These are phyloP conservation scores for Fusarium mangiferae DNA, from an alignment of 2,329 filamentous ascomycete genomes.

Conservation along the genomic window DNA sequence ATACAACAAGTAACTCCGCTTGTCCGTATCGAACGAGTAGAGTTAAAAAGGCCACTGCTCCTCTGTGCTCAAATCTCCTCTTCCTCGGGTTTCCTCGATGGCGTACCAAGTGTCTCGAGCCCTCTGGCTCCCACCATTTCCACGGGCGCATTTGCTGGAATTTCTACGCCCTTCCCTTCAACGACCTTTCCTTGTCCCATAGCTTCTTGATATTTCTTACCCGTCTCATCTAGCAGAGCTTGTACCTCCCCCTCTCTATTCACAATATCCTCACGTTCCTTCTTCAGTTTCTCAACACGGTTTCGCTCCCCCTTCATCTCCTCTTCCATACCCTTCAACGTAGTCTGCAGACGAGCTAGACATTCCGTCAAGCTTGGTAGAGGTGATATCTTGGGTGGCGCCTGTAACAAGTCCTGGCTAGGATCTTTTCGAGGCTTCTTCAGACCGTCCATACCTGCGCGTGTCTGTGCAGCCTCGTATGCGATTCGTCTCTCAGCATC, in stretches of 20 bases:
- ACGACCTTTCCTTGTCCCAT: constrained; percentile 48
- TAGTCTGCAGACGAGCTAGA: constrained; percentile 70
- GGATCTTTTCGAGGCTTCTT: constrained; percentile 55
- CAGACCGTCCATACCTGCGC: constrained; percentile 83
- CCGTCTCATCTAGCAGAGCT: constrained; percentile 80
- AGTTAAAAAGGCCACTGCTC: neutral
- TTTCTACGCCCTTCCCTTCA: constrained; percentile 36
- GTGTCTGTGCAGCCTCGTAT: constrained; percentile 88
- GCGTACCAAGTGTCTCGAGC: constrained; percentile 50
- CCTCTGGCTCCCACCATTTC: constrained; percentile 49
- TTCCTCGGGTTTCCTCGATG: constrained; percentile 40
- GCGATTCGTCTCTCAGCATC: constrained; percentile 79
- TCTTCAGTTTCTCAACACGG: constrained; percentile 72
- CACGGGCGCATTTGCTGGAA: constrained; percentile 16
- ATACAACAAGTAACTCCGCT: neutral
- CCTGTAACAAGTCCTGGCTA: constrained; percentile 58
- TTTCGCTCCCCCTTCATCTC: constrained; percentile 69
- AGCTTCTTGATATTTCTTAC: constrained; percentile 66
- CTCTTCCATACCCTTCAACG: constrained; percentile 71
- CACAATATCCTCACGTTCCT: constrained; percentile 74
- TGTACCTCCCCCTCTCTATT: constrained; percentile 83
- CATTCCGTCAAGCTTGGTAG: constrained; percentile 78
- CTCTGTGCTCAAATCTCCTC: constrained; percentile 20
- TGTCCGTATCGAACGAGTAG: neutral
- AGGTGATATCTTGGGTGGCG: constrained; percentile 79